Evolutionary conservation across 352 stramenopile species (phyloP).

Genomic region (Phytophthora quininea): DNA sequence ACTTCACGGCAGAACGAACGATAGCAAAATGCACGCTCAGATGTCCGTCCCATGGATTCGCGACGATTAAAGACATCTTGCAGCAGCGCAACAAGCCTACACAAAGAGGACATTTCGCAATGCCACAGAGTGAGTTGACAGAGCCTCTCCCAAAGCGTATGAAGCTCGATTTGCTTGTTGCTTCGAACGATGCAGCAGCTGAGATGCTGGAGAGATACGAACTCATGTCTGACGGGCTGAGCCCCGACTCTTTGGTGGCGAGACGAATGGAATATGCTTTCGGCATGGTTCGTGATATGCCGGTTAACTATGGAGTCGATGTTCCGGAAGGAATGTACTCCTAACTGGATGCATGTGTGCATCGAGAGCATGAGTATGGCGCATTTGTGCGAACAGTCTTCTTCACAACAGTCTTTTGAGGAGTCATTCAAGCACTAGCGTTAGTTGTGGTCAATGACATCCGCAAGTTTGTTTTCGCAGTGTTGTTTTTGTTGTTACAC

Average conservation of each 20-base stretch:
- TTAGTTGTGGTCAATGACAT: too few species aligned
- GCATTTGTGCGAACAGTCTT: too few species aligned
- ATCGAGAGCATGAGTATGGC: too few species aligned
- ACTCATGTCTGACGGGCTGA: conserved; percentile 23
- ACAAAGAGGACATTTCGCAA: background rate
- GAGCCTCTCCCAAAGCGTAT: conserved; percentile 19
- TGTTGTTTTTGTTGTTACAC: too few species aligned
- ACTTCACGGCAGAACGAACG: conserved; percentile 20
- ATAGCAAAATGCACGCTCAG: conserved; percentile 22
- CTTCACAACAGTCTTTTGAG: too few species aligned
- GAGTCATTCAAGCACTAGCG: too few species aligned
- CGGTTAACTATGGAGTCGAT: conserved; percentile 14
- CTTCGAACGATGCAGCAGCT: conserved; percentile 13
- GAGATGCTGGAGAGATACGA: conserved; percentile 30
- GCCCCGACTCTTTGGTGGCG: conserved; percentile 19
- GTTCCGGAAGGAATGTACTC: conserved; percentile 5
- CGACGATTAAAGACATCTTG: conserved; percentile 22
- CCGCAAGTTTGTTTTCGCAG: too few species aligned
- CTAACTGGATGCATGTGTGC: background rate
- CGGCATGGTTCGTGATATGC: conserved; percentile 20
- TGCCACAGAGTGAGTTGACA: conserved; percentile 10
- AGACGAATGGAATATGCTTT: conserved; percentile 23
- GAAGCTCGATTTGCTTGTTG: conserved; percentile 8
- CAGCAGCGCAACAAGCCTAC: conserved; percentile 6
- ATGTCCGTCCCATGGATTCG: conserved; percentile 23